Base-by-base conservation (phyloP, 2,329 filamentous ascomycete species). In the Lachnellula willkommii region DNA sequence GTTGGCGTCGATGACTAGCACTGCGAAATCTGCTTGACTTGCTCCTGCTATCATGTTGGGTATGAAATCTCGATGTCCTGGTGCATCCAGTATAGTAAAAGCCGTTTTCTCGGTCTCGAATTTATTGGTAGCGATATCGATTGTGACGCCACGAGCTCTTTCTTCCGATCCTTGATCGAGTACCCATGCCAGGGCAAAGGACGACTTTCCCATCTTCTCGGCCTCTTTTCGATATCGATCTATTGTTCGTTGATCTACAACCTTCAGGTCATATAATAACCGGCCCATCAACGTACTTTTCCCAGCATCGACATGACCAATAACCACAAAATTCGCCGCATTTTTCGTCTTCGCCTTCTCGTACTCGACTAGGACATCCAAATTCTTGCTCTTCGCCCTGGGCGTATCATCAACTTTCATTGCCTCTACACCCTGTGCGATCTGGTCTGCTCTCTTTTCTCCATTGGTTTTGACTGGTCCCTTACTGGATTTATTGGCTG, bases 31-130 rank as follows among this genome's bases (percentile, higher is more conserved):
- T 9, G 94, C 95, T 72, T 96, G 93, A 57, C 89, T 94, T 3
- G 93, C 91, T 14, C 94, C 94, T 2, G 93, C 93, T 70, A 99
- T 96, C 94, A 99, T 99, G 71, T 96, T 99, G 0, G 94, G 94
- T 20, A 99, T 91, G 69, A 97, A 99, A 70, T 99, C 94, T 58
- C 86, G 83, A 72, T 99, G 94, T 0, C 94, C 94, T 0, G 94
- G 94, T 0, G 94, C 93, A 70, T 99, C 94, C 4, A 99, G 79
- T 47, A 99, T 96, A 1, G 94, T 97, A 68, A 97, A 97, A 11
- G 81, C 82, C 0, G 90, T 94, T 51, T 81, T 87, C 1, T 89
- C 85, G 0, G 95, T 99, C 69, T 95, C 89, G 68, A 99, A 99
- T 61, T 91, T 85, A 69, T 95, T 95, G 17, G 89, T 95, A 8